Conservation (phyloP, 768 basidiomycete genomes). For the Boletellus emodensis region DNA sequence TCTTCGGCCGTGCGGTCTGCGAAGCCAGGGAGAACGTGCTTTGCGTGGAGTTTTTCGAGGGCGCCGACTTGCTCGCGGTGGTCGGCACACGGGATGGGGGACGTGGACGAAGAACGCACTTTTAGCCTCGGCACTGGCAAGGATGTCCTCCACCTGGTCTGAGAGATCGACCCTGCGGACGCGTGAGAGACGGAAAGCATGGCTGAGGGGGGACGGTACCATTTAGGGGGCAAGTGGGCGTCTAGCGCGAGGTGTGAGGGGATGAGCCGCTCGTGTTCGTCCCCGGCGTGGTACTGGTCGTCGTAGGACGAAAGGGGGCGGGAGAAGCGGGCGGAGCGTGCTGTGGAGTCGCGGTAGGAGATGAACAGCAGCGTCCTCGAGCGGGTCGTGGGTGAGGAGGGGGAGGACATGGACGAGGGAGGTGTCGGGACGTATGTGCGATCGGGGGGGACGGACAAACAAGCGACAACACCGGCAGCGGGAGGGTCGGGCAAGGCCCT, state of each 20-base stretch:
- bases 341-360: conserved; percentile 81
- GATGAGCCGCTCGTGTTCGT: conserved; percentile 69
- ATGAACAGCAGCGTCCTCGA: conserved; percentile 91
- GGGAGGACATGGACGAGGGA: conserved; percentile 29
- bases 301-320: conserved; percentile 41
- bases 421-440: conserved; percentile 16
- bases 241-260: conserved; percentile 49
- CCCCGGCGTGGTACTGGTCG: conserved; percentile 41
- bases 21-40: conserved; percentile 94
- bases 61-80: conserved; percentile 55
- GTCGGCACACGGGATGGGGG: conserved; percentile 11
- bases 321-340: conserved; percentile 38
- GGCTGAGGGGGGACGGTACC: conserved; percentile 46
- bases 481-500: neutral
- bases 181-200: conserved; percentile 13
- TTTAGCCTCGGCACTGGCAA: conserved; percentile 66
- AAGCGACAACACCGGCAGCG: conserved; percentile 20
- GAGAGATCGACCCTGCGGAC: conserved; percentile 81
- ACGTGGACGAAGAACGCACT: conserved; percentile 47
- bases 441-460: conserved; percentile 14
- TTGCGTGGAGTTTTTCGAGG: conserved; percentile 94
- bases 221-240: conserved; percentile 75
- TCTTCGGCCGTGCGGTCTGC: conserved; percentile 93
- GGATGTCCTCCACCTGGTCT: conserved; percentile 81
- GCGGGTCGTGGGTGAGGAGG: conserved; percentile 56